Evolutionary conservation across 805 yeast genomes (phyloP), one percentile per base, ranked within the genome.

Genomic region (Kuraishia capsulata): DNA sequence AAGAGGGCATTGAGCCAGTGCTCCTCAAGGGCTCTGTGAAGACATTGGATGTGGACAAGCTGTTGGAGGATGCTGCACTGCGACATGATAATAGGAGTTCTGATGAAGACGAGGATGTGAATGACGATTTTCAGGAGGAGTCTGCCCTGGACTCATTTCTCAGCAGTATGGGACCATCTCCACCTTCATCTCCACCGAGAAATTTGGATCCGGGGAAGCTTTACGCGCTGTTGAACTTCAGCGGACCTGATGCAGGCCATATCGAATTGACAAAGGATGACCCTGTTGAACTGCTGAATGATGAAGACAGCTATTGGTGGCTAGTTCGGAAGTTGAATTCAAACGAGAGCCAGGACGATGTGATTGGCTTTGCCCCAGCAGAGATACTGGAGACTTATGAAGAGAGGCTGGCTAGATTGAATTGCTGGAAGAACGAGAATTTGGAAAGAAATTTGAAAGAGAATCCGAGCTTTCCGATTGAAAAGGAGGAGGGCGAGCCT

Each of bases 241-340:
- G 69, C 37, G 97, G 97, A 1, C 95, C 96, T 4, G 96, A 88
- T 53, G 88, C 90, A 4, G 86, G 92, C 34, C 98, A 90, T 60
- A 82, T 95, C 47, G 77, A 81, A 41, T 68, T 90, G 9, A 56
- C 64, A 17, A 77, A 86, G 46, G 89, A 90, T 52, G 96, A 87
- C 50, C 79, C 94, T 2, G 90, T 94, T 45, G 65, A 73, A 33
- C 62, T 92, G 16, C 62, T 92, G 26, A 88, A 87, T 53, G 98
- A 92, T 53, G 79, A 83, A 36, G 96, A 92, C 59, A 73, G 85
- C 43, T 92, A 92, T 61, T 92, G 98, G 98, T 92, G 98, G 97
- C 65, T 90, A 9, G 90, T 92, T 21, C 57, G 64, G 21, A 69
- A 72, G 41, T 41, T 63, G 35, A 52, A 57, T 11, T 64, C 61